Base-by-base conservation (phyloP, 305 asterid species). In the Ilex paraguariensis region DNA sequence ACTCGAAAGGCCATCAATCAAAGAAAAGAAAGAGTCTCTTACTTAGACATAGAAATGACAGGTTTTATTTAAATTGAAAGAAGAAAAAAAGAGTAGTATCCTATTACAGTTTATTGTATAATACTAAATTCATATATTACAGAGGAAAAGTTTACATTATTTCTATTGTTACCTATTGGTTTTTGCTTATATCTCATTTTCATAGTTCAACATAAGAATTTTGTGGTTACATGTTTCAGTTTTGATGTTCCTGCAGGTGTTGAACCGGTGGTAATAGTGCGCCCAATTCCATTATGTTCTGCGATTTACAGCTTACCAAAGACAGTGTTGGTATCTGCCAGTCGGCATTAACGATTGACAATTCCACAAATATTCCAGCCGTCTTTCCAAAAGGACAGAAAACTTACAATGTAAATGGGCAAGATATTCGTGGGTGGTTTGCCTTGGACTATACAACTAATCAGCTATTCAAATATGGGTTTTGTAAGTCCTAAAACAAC, bases 241-340 rank as follows among this genome's bases (percentile, higher is more conserved):
- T 10, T 2, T 10, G 6, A 48, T 10, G 15, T 10, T 3, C n/a
- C n/a, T 67, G 63, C 80, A 84, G 95, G 95, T 59, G 59, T 57
- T 71, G 71, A 75, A 7, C 95, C 95, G 51, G 33, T 76, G 61
- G 91, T 80, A 60, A 68, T 84, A 67, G 91, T 87, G 60, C 78
- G 83, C 16, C 75, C 8, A 50, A 74, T 60, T 21, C 61, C 14
- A 61, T 63, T 56, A 33, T 72, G 15, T 84, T 82, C 87, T 87
- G 95, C 44, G 86, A 87, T 57, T 79, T 87, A 56, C 91, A 84
- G 72, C 89, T 84, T 52, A 87, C 83, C 4, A 82, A 85, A 73
- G 92, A 87, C 55, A 79, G 66, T 60, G 60, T 21, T 10, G 90
- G 90, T 48, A 75, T 87, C 63, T 87, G 95, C 73, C 68, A 78